Base-by-base conservation (phyloP, 306 rosid genomes). In the Fagus sylvatica region DNA sequence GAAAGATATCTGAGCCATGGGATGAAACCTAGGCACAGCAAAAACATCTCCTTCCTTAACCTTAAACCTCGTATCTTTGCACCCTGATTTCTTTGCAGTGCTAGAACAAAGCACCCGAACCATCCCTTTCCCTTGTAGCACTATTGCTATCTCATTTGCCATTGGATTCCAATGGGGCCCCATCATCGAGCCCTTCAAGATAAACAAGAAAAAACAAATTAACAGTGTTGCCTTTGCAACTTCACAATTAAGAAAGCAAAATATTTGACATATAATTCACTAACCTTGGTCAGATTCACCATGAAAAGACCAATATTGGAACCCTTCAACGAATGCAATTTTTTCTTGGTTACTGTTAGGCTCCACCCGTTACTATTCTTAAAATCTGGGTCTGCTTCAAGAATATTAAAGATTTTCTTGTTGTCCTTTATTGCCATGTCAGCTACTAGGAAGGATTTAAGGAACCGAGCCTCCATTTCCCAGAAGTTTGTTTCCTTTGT, bases 131-230 rank as follows among this genome's bases (percentile, higher is more conserved):
- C 97, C 97, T 1, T 87, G 73, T 72, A 90, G 46, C 19, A 83
- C 95, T 51, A 92, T 75, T 40, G 88, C 80, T 48, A 92, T 77
- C 93, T 94, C 97, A 8, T 87, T 75, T 67, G 95, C 95, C 78
- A 66, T 77, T 57, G 92, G 95, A 78, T 94, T 92, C 97, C 97
- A 94, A 75, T 92, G 98, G 6, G 98, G 98, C 67, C 88, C 98
- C 97, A 94, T 69, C 89, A 92, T 90, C n/a, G 97, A 84, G 16
- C 90, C 93, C 98, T 92, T 78, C 9, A 49, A 33, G 7, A 17
- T 22, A 67, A 5, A 28, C 37, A 62, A 2, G 49, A 76, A 60
- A 22, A 16, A 19, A 17, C 30, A 46, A 59, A 69, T 41, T 41
- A 40, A 22, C 28, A 11, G 40, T 32, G 28, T 46, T 7, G 2